Percentiles rank a stretch among this genome's conserved stretches.
These are phyloP conservation scores for Claviceps digitariae DNA, from an alignment of 2,329 filamentous ascomycete genomes.

Conservation along the genomic window DNA sequence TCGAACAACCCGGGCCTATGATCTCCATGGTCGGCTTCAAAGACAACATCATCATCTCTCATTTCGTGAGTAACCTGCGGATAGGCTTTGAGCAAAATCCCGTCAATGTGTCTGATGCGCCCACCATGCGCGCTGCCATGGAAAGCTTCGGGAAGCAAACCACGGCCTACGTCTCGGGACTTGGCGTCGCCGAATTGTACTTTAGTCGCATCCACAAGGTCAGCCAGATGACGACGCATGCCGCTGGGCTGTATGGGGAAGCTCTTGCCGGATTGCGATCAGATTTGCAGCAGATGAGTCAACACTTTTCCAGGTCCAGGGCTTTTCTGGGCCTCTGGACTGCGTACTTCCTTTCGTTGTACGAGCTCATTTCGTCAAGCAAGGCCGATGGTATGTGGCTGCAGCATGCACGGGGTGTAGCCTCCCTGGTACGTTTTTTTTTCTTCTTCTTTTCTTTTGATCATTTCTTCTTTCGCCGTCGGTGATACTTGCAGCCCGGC, in stretches of 20 bases:
- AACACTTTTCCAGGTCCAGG: neutral
- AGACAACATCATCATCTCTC: conserved; percentile 6
- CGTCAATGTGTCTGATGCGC: conserved; percentile 2
- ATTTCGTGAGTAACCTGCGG: conserved; percentile 3
- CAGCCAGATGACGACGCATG: conserved; percentile 2
- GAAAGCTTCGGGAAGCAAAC: conserved; percentile 3
- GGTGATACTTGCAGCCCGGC: no score
- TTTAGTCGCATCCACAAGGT: conserved; percentile 7
- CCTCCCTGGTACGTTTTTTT: conserved; percentile 1
- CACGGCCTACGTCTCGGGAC: conserved; percentile 6
- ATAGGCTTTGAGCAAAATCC: conserved; percentile 5
- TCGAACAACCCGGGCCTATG: neutral
- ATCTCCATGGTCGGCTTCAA: conserved; percentile 4
- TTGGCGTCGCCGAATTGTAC: conserved; percentile 6
- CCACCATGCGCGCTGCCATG: conserved; percentile 6
- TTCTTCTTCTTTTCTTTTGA: neutral
- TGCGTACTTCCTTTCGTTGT: conserved; percentile 5
- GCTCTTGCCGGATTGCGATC: neutral
- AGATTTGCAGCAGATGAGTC: conserved; percentile 4
- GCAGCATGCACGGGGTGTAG: conserved; percentile 3
- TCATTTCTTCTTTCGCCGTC: neutral
- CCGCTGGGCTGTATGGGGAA: conserved; percentile 4
- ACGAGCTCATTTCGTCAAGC: conserved; percentile 6
- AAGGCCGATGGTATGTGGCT: conserved; percentile 2
- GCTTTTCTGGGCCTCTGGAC: conserved; percentile 7